Evolutionary conservation across 352 stramenopile species (phyloP), one percentile per base, ranked within the genome.

Genomic region (Phytophthora citrophthora): DNA sequence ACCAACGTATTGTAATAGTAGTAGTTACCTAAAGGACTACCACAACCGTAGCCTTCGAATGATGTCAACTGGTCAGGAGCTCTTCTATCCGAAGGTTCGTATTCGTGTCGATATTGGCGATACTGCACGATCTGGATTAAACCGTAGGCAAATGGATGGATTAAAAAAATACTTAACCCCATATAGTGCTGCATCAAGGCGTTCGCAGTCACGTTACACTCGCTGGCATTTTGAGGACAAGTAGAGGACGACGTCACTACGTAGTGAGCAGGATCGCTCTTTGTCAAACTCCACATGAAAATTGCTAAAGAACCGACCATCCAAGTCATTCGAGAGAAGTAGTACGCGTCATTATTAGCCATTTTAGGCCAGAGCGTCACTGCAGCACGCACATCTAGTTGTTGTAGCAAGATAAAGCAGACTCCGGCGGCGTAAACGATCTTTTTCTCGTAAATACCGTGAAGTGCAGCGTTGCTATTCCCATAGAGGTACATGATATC

Each of bases 1-100:
- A 79, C 54, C 1, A 79, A 36, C 18, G 71, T 79, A 43, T 74
- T 68, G 66, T 79, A 79, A 58, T 79, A 79, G 58, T 79, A 79
- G 44, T 76, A 79, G 5, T 74, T 56, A 5, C 62, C 58, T 0
- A 79, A 15, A n/a, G 71, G 63, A 16, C 59, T 48, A 8, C 71
- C 67, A 15, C 66, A 76, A 39, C 62, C 71, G 38, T 79, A 79
- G 3, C 58, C 63, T 34, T 79, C 71, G 27, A 79, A 79, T 1
- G 59, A 74, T 0, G 71, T 76, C 24, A 76, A 12, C 15, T 74
- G 61, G 36, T 76, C 59, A 8, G 59, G 50, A 11, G 47, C 32
- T 15, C 67, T 59, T 39, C 56, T 39, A 34, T 76, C 67, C n/a
- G 34, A 40, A 18, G 71, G 55, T 5, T 61, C 64, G 52, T 76